Base-by-base conservation (phyloP, 768 basidiomycete genomes). In the Fibroporia radiculosa region DNA sequence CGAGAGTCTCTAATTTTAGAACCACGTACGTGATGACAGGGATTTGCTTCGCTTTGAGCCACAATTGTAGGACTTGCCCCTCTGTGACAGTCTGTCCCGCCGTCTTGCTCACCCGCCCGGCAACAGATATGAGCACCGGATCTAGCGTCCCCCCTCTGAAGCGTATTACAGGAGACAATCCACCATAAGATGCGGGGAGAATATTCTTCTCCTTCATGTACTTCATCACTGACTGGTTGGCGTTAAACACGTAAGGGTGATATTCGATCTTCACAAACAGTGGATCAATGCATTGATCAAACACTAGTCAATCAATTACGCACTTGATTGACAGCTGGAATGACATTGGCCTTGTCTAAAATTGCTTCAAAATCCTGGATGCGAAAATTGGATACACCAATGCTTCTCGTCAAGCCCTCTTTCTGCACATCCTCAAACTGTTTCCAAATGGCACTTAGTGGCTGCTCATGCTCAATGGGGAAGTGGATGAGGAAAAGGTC, bases 321-420 rank as follows among this genome's bases (percentile, higher is more conserved):
- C 25, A 74, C 75, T 67, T 80, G 77, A 57, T 80, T 78, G 26
- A 77, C 70, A 1, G 71, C 70, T 0, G 79, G 79, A 1, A 57
- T 37, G 36, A 75, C 57, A 24, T 64, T 73, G 13, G 71, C 72
- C 13, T 55, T 63, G 32, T 67, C 61, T 22, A 74, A 54, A 20
- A 80, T 61, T 19, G 68, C 62, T 42, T 70, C 60, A 36, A 80
- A 57, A 22, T 74, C 58, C 34, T 62, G 53, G 16, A 66, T 55
- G n/a, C 63, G 63, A 56, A 73, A 75, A 61, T 81, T 81, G 16
- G 74, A 74, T 13, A 81, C 73, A 4, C 79, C 78, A 32, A 75
- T 69, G 40, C 52, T 62, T 52, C 54, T 62, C 18, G 58, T 43
- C 24, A 68, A 54, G 3, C 75, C 75, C 45, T 66, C 65, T 38